A percentile compares a stretch with the other conserved stretches of the same genome.
Conservation (phyloP, 2,329 filamentous ascomycete species). For the Cladosporium colombiae region DNA sequence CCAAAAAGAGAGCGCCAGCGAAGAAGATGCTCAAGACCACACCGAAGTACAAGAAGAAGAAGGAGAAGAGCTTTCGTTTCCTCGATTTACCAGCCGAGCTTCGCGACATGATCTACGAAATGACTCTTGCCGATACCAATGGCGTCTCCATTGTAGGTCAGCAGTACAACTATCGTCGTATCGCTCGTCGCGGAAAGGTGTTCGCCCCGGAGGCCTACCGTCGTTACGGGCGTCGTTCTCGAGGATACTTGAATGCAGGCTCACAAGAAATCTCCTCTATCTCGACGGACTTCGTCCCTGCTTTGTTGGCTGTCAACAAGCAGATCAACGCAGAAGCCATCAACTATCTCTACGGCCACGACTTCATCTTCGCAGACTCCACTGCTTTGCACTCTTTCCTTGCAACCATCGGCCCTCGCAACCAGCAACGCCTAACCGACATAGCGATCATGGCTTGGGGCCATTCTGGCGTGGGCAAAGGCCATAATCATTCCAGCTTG, state of each 20-base stretch:
- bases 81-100: slow-evolving; percentile 21
- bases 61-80: slow-evolving; percentile 19
- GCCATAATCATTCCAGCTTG: slow-evolving; percentile 29
- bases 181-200: background rate
- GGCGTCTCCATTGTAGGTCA: slow-evolving; percentile 2
- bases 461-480: slow-evolving; percentile 19
- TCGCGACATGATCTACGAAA: slow-evolving; percentile 22
- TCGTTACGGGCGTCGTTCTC: background rate
- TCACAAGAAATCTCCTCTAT: background rate
- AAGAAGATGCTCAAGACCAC: background rate
- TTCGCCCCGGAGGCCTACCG: background rate
- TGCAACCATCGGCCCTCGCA: slow-evolving; percentile 29
- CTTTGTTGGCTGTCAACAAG: slow-evolving; percentile 31
- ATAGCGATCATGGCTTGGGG: slow-evolving; percentile 30
- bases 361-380: slow-evolving; percentile 29
- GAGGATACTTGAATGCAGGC: background rate
- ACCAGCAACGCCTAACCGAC: slow-evolving; percentile 27
- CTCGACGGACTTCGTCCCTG: slow-evolving; percentile 24
- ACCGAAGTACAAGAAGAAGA: slow-evolving; percentile 6
- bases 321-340: slow-evolving; percentile 33
- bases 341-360: slow-evolving; percentile 32
- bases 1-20: background rate
- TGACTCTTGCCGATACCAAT: slow-evolving; percentile 12
- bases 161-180: background rate
- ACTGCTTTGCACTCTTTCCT: slow-evolving; percentile 31